Conservation (phyloP, 306 rosid species). For the Glycine latifolia region DNA sequence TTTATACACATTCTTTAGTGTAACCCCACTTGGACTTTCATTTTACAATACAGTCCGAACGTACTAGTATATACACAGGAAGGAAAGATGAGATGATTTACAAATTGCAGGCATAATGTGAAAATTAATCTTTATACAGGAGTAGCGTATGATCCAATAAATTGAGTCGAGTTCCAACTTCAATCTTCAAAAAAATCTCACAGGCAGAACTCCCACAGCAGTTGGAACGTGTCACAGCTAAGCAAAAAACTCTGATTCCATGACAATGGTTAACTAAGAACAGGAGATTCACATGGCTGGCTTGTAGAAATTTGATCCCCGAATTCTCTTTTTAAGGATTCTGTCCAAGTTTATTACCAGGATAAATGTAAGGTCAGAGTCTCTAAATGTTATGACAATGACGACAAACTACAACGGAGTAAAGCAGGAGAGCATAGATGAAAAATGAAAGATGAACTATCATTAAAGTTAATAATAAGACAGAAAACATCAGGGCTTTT, state of each 20-base stretch:
- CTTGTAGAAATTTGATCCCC: conserved; percentile 50
- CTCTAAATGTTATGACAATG: conserved; percentile 10
- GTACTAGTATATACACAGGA: conserved; percentile 22
- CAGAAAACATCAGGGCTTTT: neutral
- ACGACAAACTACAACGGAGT: neutral
- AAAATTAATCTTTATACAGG: conserved; percentile 23
- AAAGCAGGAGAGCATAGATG: conserved; percentile 16
- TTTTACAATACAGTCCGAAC: neutral
- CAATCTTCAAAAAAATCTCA: conserved; percentile 28
- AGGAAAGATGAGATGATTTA: conserved; percentile 22
- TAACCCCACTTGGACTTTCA: neutral
- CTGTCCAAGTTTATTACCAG: conserved; percentile 58
- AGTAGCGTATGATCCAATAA: conserved; percentile 15
- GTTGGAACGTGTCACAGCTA: conserved; percentile 26
- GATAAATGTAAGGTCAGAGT: conserved; percentile 20
- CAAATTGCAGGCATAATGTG: conserved; percentile 29
- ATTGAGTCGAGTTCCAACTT: conserved; percentile 9
- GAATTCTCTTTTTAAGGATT: conserved; percentile 58
- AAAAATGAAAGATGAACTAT: conserved; percentile 8
- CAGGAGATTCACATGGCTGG: conserved; percentile 43
- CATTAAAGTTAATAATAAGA: conserved; percentile 17
- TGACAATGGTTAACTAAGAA: conserved; percentile 32
- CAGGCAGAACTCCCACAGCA: conserved; percentile 15
- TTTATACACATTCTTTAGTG: conserved; percentile 11
- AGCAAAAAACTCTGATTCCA: conserved; percentile 35